phyloP scores from a whole-genome alignment of 1,139 yeast species.

The Geotrichum candidum region DNA sequence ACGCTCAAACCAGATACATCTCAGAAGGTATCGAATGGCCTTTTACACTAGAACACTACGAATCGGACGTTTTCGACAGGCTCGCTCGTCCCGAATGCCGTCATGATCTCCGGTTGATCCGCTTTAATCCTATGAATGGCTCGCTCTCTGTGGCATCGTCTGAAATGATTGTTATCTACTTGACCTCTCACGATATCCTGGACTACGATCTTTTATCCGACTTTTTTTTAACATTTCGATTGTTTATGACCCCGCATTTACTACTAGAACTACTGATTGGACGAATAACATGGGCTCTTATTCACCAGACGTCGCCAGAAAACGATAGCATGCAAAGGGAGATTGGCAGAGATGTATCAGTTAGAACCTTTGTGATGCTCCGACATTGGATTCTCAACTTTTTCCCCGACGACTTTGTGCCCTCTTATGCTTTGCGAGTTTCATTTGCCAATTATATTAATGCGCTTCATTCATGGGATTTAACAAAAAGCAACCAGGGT shows the following conservation, averaged over 20 bases:
- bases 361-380: constrained; percentile 78
- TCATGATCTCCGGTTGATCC: constrained; percentile 6
- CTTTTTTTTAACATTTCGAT: constrained; percentile 77
- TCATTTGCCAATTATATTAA: constrained; percentile 30
- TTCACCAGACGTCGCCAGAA: constrained; percentile 31
- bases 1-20: background rate
- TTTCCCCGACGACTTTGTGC: constrained; percentile 39
- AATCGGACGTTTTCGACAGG: constrained; percentile 5
- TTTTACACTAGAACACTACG: constrained; percentile 1
- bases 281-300: constrained; percentile 68
- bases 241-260: constrained; percentile 53
- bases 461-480: constrained; percentile 28
- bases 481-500: constrained; percentile 26
- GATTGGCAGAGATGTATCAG: constrained; percentile 62
- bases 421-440: constrained; percentile 32
- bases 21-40: constrained; percentile 5
- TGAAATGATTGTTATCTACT: constrained; percentile 58
- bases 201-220: constrained; percentile 78
- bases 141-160: constrained; percentile 17
- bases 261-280: constrained; percentile 57
- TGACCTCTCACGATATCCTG: constrained; percentile 72
- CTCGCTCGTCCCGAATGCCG: constrained; percentile 8
- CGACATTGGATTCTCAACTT: constrained; percentile 78
- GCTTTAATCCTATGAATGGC: constrained; percentile 5
- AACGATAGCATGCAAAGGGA: constrained; percentile 23